Evolutionary conservation across 441 rosid species (phyloP), one percentile per base, ranked within the genome.

Genomic region (Hura crepitans): DNA sequence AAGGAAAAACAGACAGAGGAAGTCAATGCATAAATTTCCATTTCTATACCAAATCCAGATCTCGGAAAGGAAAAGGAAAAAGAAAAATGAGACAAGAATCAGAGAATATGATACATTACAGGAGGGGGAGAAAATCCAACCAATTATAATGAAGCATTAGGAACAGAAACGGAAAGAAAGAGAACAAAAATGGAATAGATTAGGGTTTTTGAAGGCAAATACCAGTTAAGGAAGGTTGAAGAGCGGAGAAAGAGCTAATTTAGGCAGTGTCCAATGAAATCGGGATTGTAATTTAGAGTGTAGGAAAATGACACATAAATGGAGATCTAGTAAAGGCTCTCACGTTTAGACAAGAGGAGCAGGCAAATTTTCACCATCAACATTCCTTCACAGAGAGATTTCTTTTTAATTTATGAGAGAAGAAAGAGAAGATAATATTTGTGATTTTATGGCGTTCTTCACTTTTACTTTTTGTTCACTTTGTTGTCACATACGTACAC

Each of bases 121-220:
- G n/a, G n/a, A n/a, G n/a, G n/a, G n/a, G n/a, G 37, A 6, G 63
- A 63, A 74, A 57, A 62, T 12, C 9, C 11, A 30, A 55, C 23
- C 28, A 46, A 11, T 14, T 9, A 72, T 0, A 57, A 0, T 2
- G 30, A 18, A 15, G 22, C 62, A 30, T 50, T 57, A 14, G 31
- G 8, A 0, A 28, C 23, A 47, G 22, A 69, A 35, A 53, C 22
- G 27, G 20, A 62, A 68, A 46, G 7, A 46, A 31, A 54, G 11
- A n/a, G 6, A 30, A 47, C 37, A 30, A 42, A 43, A 67, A 20
- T 11, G 55, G 39, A 42, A 73, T 47, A 35, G 11, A 72, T 73
- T 74, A 79, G 85, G 87, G 82, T 69, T 84, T 79, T 74, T 66
- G 75, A 66, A 68, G 67, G 81, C 74, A 68, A n/a, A 33, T 76